phyloP scores from a whole-genome alignment of 2,329 filamentous ascomycete species.

The Paraconiothyrium brasiliense region DNA sequence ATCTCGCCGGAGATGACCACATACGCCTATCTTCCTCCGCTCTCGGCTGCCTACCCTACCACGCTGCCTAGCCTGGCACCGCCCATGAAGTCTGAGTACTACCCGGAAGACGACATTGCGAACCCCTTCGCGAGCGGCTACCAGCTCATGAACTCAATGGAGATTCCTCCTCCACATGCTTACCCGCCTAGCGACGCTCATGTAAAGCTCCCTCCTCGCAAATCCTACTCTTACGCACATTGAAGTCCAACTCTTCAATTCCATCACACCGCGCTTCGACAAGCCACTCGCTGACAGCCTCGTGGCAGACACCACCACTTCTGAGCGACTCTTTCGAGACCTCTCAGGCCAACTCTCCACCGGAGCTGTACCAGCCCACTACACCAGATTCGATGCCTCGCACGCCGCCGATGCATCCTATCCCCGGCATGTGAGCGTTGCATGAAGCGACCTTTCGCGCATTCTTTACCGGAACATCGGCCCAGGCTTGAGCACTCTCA shows the following conservation, averaged over 20 bases:
- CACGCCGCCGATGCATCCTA: conserved; percentile 64
- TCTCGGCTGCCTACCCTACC: conserved; percentile 58
- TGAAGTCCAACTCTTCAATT: conserved; percentile 39
- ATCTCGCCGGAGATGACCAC: conserved; percentile 54
- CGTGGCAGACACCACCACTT: conserved; percentile 75
- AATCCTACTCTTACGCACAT: conserved; percentile 47
- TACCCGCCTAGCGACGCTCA: conserved; percentile 77
- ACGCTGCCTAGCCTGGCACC: conserved; percentile 69
- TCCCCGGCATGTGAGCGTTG: conserved; percentile 35
- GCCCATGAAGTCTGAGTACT: conserved; percentile 73
- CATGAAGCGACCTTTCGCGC: conserved; percentile 4
- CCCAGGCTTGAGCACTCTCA: background rate
- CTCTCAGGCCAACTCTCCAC: conserved; percentile 59
- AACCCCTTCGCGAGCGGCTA: conserved; percentile 75
- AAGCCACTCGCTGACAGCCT: conserved; percentile 48
- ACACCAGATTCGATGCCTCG: conserved; percentile 79
- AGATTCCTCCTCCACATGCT: conserved; percentile 67
- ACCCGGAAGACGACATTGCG: conserved; percentile 64
- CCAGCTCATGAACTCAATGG: conserved; percentile 66
- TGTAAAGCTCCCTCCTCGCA: conserved; percentile 69
- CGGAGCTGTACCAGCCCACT: conserved; percentile 62
- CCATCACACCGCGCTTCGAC: conserved; percentile 34
- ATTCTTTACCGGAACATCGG: conserved; percentile 5
- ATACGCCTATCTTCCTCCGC: conserved; percentile 65
- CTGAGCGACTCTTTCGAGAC: conserved; percentile 74